A percentile compares a stretch with the other conserved stretches of the same genome.
phyloP scores from a whole-genome alignment of 2,329 filamentous ascomycete species.

The Monilinia laxa region DNA sequence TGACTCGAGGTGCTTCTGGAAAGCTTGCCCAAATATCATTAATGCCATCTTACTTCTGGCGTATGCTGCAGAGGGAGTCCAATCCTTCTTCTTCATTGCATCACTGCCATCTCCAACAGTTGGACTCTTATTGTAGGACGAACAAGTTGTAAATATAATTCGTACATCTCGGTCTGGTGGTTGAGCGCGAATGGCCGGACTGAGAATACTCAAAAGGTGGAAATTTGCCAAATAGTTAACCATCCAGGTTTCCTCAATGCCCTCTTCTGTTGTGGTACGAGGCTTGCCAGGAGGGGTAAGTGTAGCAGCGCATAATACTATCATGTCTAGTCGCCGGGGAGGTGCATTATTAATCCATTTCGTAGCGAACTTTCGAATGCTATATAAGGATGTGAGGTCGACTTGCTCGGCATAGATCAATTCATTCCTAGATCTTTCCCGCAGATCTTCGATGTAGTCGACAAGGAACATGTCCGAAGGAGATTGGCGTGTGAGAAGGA shows the following conservation, averaged over 20 bases:
- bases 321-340: conserved; percentile 82
- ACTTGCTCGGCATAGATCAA: conserved; percentile 95
- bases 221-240: conserved; percentile 96
- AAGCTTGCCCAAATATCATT: conserved; percentile 84
- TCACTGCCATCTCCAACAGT: conserved; percentile 56
- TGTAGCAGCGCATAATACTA: conserved; percentile 82
- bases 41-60: conserved; percentile 73
- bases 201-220: conserved; percentile 87
- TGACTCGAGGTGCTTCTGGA: conserved; percentile 85
- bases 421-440: conserved; percentile 72
- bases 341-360: conserved; percentile 98
- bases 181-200: conserved; percentile 84
- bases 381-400: conserved; percentile 83
- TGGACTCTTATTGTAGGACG: conserved; percentile 79
- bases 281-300: conserved; percentile 66
- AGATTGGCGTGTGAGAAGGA: conserved; percentile 82
- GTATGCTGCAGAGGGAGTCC: conserved; percentile 59
- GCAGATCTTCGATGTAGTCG: conserved; percentile 88
- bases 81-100: conserved; percentile 48
- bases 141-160: conserved; percentile 82
- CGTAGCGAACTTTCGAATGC: conserved; percentile 88
- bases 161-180: conserved; percentile 92
- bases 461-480: conserved; percentile 83
- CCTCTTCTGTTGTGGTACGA: conserved; percentile 66
- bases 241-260: conserved; percentile 87